Evolutionary conservation across 2,329 filamentous ascomycete species (phyloP).

Genomic region (Talaromyces sp.): DNA sequence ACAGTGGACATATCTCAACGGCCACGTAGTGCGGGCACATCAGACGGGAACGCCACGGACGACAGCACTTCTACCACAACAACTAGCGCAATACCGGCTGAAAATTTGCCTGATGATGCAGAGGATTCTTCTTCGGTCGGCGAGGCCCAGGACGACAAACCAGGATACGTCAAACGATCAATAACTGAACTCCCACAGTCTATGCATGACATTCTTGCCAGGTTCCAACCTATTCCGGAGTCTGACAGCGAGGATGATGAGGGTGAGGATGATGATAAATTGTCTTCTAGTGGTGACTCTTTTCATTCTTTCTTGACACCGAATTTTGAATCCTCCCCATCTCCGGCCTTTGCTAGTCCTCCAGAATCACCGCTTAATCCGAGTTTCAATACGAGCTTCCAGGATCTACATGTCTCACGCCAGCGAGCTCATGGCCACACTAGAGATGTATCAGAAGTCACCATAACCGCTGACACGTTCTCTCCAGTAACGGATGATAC

Average conservation of each 20-base stretch:
- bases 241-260: conserved; percentile 20
- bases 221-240: conserved; percentile 29
- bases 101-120: conserved; percentile 8
- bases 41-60: conserved; percentile 28
- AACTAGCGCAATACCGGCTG: conserved; percentile 10
- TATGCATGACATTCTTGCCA: conserved; percentile 33
- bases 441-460: conserved; percentile 24
- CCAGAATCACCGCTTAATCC: conserved; percentile 17
- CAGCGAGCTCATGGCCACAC: conserved; percentile 15
- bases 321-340: conserved; percentile 12
- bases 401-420: neutral
- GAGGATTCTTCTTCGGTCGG: conserved; percentile 12
- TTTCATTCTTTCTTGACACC: conserved; percentile 34
- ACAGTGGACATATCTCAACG: conserved; percentile 16
- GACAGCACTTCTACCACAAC: conserved; percentile 22
- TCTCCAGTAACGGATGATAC: conserved; percentile 8
- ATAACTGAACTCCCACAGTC: conserved; percentile 25
- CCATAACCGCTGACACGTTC: conserved; percentile 17
- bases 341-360: conserved; percentile 13
- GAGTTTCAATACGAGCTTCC: conserved; percentile 16
- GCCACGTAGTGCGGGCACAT: conserved; percentile 26
- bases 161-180: conserved; percentile 15
- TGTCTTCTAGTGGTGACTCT: conserved; percentile 37
- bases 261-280: conserved; percentile 19
- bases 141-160: conserved; percentile 10